These are phyloP conservation scores for Omphalea diandra DNA, from an alignment of 441 rosid genomes.

Conservation along the genomic window DNA sequence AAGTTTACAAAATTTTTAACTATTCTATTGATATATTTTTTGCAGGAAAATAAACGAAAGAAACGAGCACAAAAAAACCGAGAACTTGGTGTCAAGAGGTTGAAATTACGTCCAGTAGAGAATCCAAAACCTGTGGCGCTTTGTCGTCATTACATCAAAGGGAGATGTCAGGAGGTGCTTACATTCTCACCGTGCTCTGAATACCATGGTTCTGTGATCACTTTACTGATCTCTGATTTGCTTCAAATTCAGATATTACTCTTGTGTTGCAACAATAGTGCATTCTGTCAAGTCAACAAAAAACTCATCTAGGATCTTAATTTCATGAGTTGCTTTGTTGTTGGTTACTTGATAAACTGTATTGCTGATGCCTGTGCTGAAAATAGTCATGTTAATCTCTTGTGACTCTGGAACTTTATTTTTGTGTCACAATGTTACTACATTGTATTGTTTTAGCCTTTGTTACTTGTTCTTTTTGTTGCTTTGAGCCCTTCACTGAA, in stretches of 20 bases:
- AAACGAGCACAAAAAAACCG: constrained; percentile 71
- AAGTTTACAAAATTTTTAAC: neutral
- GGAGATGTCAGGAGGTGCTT: constrained; percentile 77
- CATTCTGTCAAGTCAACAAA: neutral
- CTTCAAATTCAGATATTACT: neutral
- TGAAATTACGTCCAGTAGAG: constrained; percentile 62
- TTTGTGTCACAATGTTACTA: neutral
- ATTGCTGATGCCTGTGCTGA: constrained; percentile 6
- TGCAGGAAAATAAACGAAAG: constrained; percentile 63
- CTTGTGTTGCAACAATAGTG: neutral
- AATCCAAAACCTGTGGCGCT: constrained; percentile 49
- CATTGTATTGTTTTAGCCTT: neutral
- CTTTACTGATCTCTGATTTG: constrained; percentile 6
- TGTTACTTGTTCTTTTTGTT: too few species aligned
- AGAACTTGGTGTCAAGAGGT: constrained; percentile 74
- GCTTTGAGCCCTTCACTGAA: too few species aligned
- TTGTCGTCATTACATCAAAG: constrained; percentile 76
- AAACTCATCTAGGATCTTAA: neutral
- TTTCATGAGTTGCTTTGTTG: constrained; percentile 1
- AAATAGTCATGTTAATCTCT: neutral
- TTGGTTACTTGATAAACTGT: neutral
- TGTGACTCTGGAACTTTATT: neutral
- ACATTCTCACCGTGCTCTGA: constrained; percentile 6
- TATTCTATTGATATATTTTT: constrained; percentile 14
- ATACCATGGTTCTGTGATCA: constrained; percentile 8